phyloP scores from a whole-genome alignment of 176 grass and related monocot genomes.

The Tillandsia leiboldiana region DNA sequence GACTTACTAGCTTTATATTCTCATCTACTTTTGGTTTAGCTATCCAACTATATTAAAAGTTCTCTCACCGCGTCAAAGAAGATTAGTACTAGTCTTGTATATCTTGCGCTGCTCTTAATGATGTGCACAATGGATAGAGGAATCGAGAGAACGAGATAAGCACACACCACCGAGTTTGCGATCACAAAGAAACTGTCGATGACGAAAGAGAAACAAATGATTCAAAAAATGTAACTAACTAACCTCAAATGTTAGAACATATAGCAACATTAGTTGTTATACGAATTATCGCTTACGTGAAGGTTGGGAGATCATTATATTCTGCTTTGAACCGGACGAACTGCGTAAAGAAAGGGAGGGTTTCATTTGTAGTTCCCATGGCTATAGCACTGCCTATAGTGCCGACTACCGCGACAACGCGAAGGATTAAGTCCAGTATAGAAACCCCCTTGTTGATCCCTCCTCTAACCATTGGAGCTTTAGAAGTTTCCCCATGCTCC shows the following conservation, averaged over 20 bases:
- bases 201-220: no score
- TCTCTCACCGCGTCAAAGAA: conserved; percentile 40
- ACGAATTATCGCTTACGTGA: conserved; percentile 31
- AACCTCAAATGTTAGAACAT: no score
- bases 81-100: conserved; percentile 44
- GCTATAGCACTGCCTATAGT: conserved; percentile 68
- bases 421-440: conserved; percentile 51
- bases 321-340: conserved; percentile 69
- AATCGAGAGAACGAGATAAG: conserved; percentile 55
- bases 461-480: neutral
- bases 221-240: no score
- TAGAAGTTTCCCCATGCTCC: no score
- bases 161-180: conserved; percentile 52
- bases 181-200: conserved; percentile 51
- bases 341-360: conserved; percentile 57
- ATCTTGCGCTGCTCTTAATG: conserved; percentile 48
- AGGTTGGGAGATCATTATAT: conserved; percentile 57
- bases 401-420: conserved; percentile 38
- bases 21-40: no score
- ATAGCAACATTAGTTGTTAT: no score
- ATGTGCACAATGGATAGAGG: conserved; percentile 63
- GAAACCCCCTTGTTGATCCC: conserved; percentile 28
- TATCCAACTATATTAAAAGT: no score
- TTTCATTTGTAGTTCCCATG: conserved; percentile 76
- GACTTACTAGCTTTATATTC: neutral